These are phyloP conservation scores for Gyromitra esculenta DNA, from an alignment of 2,329 filamentous ascomycete species.

Conservation along the genomic window DNA sequence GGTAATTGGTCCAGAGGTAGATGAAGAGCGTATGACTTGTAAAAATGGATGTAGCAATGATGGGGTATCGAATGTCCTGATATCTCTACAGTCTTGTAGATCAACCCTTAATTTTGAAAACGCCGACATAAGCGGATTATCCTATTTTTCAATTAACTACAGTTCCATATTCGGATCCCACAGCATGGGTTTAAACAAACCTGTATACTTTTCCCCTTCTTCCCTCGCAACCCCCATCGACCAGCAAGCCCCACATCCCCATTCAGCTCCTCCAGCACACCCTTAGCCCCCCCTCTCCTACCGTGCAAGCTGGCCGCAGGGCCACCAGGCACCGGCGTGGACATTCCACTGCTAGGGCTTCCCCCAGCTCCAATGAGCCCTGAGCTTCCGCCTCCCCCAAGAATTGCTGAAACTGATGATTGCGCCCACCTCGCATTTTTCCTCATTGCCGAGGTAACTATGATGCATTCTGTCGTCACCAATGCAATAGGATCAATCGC, in stretches of 20 bases:
- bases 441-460: constrained; percentile 96
- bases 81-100: constrained; percentile 88
- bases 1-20: constrained; percentile 94
- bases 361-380: constrained; percentile 52
- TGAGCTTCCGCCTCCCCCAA: constrained; percentile 73
- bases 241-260: constrained; percentile 74
- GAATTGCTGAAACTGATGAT: constrained; percentile 93
- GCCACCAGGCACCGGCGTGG: constrained; percentile 50
- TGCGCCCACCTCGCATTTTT: constrained; percentile 97
- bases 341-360: constrained; percentile 45
- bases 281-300: constrained; percentile 53
- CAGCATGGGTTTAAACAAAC: constrained; percentile 31
- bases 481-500: constrained; percentile 90
- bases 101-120: constrained; percentile 91
- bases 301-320: constrained; percentile 44
- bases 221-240: constrained; percentile 91
- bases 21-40: constrained; percentile 94
- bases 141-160: constrained; percentile 63
- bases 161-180: not conserved
- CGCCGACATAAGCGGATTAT: constrained; percentile 93
- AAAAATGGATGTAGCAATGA: constrained; percentile 91
- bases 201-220: constrained; percentile 92
- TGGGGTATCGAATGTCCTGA: constrained; percentile 86
- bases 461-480: constrained; percentile 98
- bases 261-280: constrained; percentile 60